Percentiles rank a stretch among this genome's conserved stretches.
These are phyloP conservation scores for Cicer bijugum DNA, from an alignment of 306 rosid genomes.

Conservation along the genomic window DNA sequence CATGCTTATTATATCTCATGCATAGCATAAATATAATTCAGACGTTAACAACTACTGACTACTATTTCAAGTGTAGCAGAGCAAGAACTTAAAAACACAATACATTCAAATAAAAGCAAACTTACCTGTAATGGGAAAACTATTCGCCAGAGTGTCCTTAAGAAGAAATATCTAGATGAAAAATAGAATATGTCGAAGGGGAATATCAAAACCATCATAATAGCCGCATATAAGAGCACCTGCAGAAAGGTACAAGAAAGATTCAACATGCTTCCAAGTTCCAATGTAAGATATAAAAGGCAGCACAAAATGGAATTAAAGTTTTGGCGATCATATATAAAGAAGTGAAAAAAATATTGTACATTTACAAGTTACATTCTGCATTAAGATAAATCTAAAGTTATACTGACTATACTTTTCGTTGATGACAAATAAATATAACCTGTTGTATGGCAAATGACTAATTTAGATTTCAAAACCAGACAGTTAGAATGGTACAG, in stretches of 20 bases:
- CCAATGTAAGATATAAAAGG: slow-evolving; percentile 37
- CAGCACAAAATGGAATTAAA: slow-evolving; percentile 34
- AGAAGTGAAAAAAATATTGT: slow-evolving; percentile 19
- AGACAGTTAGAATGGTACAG: slow-evolving; percentile 27
- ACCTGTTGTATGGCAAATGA: slow-evolving; percentile 5
- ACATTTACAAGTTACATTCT: slow-evolving; percentile 33
- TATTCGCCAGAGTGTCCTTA: slow-evolving; percentile 92
- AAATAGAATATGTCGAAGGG: slow-evolving; percentile 94
- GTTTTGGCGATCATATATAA: slow-evolving; percentile 9
- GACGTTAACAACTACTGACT: slow-evolving; percentile 6
- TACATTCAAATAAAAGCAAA: slow-evolving; percentile 43
- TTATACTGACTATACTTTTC: slow-evolving; percentile 20
- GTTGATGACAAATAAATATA: slow-evolving; percentile 16
- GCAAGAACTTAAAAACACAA: slow-evolving; percentile 4
- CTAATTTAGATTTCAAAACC: slow-evolving; percentile 13
- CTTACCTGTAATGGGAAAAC: slow-evolving; percentile 94
- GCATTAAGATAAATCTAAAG: slow-evolving; percentile 13
- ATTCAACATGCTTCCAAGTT: slow-evolving; percentile 46
- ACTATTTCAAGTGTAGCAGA: slow-evolving; percentile 33
- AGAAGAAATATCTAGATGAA: slow-evolving; percentile 85
- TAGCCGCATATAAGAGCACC: slow-evolving; percentile 90
- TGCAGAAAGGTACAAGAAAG: slow-evolving; percentile 57
- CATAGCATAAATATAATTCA: slow-evolving; percentile 36
- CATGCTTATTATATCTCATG: slow-evolving; percentile 28
- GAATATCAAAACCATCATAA: slow-evolving; percentile 78